These are phyloP conservation scores for Suhomyces sp. DNA, from an alignment of 805 yeast species.

Conservation along the genomic window DNA sequence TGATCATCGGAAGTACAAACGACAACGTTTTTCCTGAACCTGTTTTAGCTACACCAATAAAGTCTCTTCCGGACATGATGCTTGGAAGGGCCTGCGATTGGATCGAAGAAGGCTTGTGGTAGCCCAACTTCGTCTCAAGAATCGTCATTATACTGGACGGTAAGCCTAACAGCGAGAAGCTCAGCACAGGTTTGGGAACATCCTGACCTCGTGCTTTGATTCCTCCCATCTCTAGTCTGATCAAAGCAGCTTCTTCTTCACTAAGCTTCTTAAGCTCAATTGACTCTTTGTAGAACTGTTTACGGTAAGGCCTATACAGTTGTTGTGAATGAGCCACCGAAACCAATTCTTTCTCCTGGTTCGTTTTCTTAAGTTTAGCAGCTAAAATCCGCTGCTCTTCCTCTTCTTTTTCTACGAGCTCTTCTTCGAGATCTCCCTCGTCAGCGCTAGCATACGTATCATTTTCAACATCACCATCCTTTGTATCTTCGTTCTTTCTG, in stretches of 20 bases:
- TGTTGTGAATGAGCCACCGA: slow-evolving; percentile 44
- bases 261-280: slow-evolving; percentile 48
- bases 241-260: slow-evolving; percentile 52
- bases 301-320: slow-evolving; percentile 53
- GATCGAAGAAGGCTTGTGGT: slow-evolving; percentile 73
- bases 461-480: not conserved
- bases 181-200: slow-evolving; percentile 62
- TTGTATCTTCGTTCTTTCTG: not conserved
- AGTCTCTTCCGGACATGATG: slow-evolving; percentile 84
- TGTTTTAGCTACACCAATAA: slow-evolving; percentile 92
- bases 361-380: slow-evolving; percentile 39
- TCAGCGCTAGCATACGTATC: slow-evolving; percentile 20
- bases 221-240: slow-evolving; percentile 57
- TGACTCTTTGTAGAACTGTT: slow-evolving; percentile 61
- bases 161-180: slow-evolving; percentile 82
- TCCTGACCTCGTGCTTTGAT: slow-evolving; percentile 60
- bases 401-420: slow-evolving; percentile 32
- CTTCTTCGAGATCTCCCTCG: slow-evolving; percentile 16
- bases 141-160: slow-evolving; percentile 55
- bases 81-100: slow-evolving; percentile 91
- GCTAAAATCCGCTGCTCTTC: slow-evolving; percentile 33
- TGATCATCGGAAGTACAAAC: slow-evolving; percentile 75
- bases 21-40: slow-evolving; percentile 96
- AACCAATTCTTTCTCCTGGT: slow-evolving; percentile 51
- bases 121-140: slow-evolving; percentile 50